Conservation (phyloP, 2,329 filamentous ascomycete species). For the Fusarium drepaniforme region DNA sequence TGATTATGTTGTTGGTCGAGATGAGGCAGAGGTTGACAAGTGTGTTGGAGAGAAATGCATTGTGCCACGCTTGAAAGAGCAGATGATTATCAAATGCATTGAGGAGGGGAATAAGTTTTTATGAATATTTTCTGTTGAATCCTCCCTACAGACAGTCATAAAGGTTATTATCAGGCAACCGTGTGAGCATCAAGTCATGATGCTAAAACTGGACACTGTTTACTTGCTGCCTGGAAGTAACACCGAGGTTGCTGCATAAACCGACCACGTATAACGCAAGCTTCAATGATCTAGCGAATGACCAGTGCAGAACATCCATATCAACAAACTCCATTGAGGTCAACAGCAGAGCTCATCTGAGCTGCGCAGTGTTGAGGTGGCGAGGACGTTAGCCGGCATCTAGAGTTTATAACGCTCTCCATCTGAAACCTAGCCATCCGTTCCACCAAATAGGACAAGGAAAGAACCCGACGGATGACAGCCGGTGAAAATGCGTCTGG, state of each 20-base stretch:
- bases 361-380: background rate
- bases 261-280: background rate
- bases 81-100: background rate
- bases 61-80: background rate
- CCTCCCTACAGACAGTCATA: background rate
- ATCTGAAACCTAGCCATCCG: background rate
- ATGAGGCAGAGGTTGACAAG: background rate
- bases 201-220: background rate
- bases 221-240: background rate
- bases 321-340: too few species aligned
- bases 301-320: too few species aligned
- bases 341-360: too few species aligned
- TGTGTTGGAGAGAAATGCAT: background rate
- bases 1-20: background rate
- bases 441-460: too few species aligned
- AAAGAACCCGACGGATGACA: too few species aligned
- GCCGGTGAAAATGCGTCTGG: too few species aligned
- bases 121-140: background rate
- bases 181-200: background rate
- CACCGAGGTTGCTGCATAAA: background rate
- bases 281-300: background rate
- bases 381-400: background rate
- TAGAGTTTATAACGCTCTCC: background rate
- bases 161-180: background rate
- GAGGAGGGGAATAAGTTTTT: background rate